These are phyloP conservation scores for Papiliotrema terrestris DNA, from an alignment of 1,284 basidiomycete genomes.

Conservation along the genomic window DNA sequence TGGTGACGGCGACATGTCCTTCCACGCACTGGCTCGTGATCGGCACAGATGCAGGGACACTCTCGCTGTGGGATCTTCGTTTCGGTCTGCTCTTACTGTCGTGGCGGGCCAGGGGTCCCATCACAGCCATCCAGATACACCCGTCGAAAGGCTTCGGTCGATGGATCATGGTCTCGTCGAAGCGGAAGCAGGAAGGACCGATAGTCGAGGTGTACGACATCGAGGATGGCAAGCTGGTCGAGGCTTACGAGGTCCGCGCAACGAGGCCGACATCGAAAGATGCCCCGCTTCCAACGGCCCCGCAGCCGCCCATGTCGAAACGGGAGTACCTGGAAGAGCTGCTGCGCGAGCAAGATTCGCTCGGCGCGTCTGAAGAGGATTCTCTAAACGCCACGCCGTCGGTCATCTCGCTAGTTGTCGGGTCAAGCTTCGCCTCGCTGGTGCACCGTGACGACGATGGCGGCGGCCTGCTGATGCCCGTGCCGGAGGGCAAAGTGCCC, in stretches of 20 bases:
- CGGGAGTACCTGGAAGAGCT: slow-evolving; percentile 4
- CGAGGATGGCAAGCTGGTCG: slow-evolving; percentile 48
- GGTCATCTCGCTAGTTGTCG: slow-evolving; percentile 23
- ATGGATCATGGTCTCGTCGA: slow-evolving; percentile 76
- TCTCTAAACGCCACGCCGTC: slow-evolving; percentile 4
- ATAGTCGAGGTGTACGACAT: slow-evolving; percentile 48
- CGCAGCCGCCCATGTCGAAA: neutral
- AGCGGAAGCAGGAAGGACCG: slow-evolving; percentile 13
- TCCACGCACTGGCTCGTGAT: slow-evolving; percentile 82
- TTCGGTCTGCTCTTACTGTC: slow-evolving; percentile 85
- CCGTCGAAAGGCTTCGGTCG: slow-evolving; percentile 71
- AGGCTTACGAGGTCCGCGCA: slow-evolving; percentile 36
- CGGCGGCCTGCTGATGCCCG: slow-evolving; percentile 17
- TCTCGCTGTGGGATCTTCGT: slow-evolving; percentile 89
- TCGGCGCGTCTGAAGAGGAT: neutral
- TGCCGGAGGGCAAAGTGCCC: slow-evolving; percentile 17
- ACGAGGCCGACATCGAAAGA: slow-evolving; percentile 18
- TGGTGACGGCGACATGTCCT: slow-evolving; percentile 76
- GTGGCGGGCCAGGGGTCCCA: slow-evolving; percentile 68
- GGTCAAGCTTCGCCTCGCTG: slow-evolving; percentile 29
- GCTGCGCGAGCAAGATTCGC: neutral
- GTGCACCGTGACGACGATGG: slow-evolving; percentile 13
- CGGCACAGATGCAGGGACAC: slow-evolving; percentile 76
- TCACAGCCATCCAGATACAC: slow-evolving; percentile 62
- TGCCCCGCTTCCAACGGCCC: neutral